Evolutionary conservation across 108 stramenopile genomes (phyloP), one percentile per base, ranked within the genome.

Genomic region (Poteriospumella lacustris): DNA sequence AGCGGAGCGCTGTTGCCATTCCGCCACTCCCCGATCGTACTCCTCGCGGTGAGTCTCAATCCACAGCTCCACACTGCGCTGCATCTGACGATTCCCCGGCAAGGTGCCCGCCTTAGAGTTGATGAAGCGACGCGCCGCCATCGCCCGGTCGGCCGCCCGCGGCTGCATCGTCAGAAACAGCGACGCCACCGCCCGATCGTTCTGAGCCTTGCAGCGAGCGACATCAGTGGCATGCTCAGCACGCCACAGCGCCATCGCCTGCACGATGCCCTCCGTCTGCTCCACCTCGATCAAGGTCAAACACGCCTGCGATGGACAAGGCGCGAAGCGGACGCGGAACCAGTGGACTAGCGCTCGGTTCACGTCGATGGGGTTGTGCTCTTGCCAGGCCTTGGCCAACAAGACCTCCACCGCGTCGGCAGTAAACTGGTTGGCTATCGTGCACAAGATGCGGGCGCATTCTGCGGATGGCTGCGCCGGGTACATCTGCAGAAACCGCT

Each of bases 281-380:
- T 64, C 60, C 15, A 64, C 28, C 5, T 26, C 12, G 5, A 64
- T 9, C 28, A 33, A 5, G 24, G 31, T 33, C 28, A 19, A 3
- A 34, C 60, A 64, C n/a, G n/a, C n/a, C 36, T 64, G 60, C 3
- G 3, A 12, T 64, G 60, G 60, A 64, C 60, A 64, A 64, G 60
- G 60, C 60, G 33, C 28, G 36, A 34, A 64, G 9, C 3, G 28
- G 9, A 34, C 36, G 28, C 36, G 28, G 60, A 64, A 64, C 31
- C 15, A 64, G 24, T 33, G 28, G 15, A 26, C 33, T 34, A 64
- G 31, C 5, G 60, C 15, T 64, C 60, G 15, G 36, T 3, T 64
- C 5, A 64, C 60, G 3, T 64, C 60, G 33, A 64, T 3, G 5
- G 33, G 60, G 31, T 64, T 5, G 15, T 34, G 15, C 28, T 12